Evolutionary conservation across 208 protist species (phyloP), one percentile per base, ranked within the genome.

Genomic region (Trypanosoma scelopori): DNA sequence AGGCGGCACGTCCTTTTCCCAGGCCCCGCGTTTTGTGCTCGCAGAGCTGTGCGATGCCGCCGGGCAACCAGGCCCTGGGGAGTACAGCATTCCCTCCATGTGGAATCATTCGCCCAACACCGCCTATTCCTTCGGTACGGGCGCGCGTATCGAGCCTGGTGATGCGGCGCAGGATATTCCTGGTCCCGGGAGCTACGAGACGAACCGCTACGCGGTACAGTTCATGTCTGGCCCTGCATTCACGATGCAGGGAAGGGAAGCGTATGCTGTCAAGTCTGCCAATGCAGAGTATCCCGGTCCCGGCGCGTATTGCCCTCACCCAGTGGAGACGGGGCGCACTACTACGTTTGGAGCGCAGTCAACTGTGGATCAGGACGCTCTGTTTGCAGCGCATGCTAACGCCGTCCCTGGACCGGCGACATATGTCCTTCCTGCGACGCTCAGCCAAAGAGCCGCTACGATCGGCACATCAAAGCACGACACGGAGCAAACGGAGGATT

Each of bases 181-280:
- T 4, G 78, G 78, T 15, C 78, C 78, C 37, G 78, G 78, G 13
- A 61, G 65, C 23, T 83, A 83, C 65, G 60, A 74, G 37, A 42
- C 62, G 30, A 51, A 35, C 41, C 55, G 49, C 3, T 71, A 71
- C 25, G 50, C 39, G 1, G 39, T 18, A 57, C 48, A 37, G 13
- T 55, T 69, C 30, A 41, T 64, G 45, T 23, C 72, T 52, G 60
- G 72, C 49, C 60, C 65, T 2, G 55, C 74, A 12, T 71, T 66
- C 42, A 55, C 66, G 20, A 11, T 75, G 4, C 23, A 56, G 32
- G 55, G 60, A 46, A 65, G 65, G 55, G 53, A 55, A 39, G 61
- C 58, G n/a, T 63, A 74, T 27, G 15, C 35, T 12, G 55, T 56
- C 25, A 52, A 32, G 22, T 18, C n/a, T 6, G 20, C 15, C 25